Evolutionary conservation across 768 basidiomycete species (phyloP), one percentile per base, ranked within the genome.

Genomic region (Fistulinella prunicolor): DNA sequence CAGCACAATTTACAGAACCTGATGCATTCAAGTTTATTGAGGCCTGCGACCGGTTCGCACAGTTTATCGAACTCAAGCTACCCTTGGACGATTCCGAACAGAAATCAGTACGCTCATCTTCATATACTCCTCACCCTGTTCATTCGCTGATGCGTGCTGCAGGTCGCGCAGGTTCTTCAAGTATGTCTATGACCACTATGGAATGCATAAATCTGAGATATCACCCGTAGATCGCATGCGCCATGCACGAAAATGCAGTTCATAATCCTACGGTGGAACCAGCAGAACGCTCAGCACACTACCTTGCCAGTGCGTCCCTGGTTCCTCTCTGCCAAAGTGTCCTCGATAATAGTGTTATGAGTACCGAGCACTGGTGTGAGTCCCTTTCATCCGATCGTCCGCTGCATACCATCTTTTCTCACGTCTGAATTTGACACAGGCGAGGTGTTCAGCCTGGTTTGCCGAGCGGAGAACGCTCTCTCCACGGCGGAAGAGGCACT

Each of bases 191-290:
- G 9, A 13, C 16, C 17, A n/a, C 19, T n/a, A 16, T 17, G 7
- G 35, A 24, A 32, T 23, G 29, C 16, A 9, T 9, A 13, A 38
- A 7, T 30, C 40, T 57, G 19, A 54, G 12, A 44, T 10, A 14
- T 17, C 34, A 17, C 19, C 6, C 37, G 29, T 42, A 62, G 60
- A 21, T 61, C 30, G 60, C 61, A 3, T 50, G 47, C 30, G 58
- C 58, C 5, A 47, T 62, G 61, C 61, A 61, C 8, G 52, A 64
- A 50, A 61, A 43, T n/a, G 59, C 55, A 12, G 12, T 61, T 43
- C 61, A 47, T 2, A 55, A 57, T 20, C 19, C 30, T 8, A 1
- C 6, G 12, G 50, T 62, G 47, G 35, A 55, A 21, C 6, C 2
- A 4, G 2, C 19, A 2, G 21, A 55, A 32, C 58, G 40, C 17